Evolutionary conservation across 2,329 filamentous ascomycete genomes (phyloP).

Genomic region (Phialophora chinensis): DNA sequence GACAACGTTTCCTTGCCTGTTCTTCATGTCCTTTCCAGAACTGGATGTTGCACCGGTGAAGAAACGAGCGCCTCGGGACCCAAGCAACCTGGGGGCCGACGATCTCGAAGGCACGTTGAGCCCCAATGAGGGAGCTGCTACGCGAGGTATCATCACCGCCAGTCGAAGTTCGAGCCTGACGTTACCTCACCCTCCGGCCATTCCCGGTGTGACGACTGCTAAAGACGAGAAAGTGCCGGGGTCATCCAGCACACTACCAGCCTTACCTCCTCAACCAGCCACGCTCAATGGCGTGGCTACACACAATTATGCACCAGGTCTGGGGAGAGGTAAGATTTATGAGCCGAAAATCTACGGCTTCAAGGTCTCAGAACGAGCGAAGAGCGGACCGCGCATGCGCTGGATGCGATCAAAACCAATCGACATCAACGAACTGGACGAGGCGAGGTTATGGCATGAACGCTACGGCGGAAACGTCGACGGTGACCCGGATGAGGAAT

Average conservation of each 20-base stretch:
- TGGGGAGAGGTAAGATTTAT: slow-evolving; percentile 84
- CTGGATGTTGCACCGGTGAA: slow-evolving; percentile 80
- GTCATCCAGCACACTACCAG: slow-evolving; percentile 40
- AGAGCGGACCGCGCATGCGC: slow-evolving; percentile 92
- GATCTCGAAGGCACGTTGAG: slow-evolving; percentile 38
- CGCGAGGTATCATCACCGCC: slow-evolving; percentile 33
- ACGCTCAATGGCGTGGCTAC: slow-evolving; percentile 84
- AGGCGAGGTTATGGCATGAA: slow-evolving; percentile 56
- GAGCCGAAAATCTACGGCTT: slow-evolving; percentile 97
- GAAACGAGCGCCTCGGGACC: slow-evolving; percentile 48
- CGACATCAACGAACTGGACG: slow-evolving; percentile 82
- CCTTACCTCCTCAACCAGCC: slow-evolving; percentile 55
- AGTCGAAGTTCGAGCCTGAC: slow-evolving; percentile 39
- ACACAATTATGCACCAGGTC: slow-evolving; percentile 84
- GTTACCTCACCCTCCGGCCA: slow-evolving; percentile 40
- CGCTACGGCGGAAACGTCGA: slow-evolving; percentile 42
- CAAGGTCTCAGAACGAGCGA: slow-evolving; percentile 85
- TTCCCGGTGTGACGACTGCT: slow-evolving; percentile 42
- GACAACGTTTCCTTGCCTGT: slow-evolving; percentile 93
- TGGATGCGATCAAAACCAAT: slow-evolving; percentile 87
- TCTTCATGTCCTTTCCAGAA: slow-evolving; percentile 98
- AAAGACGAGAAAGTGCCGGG: slow-evolving; percentile 42
- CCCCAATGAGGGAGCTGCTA: slow-evolving; percentile 38
- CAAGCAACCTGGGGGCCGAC: slow-evolving; percentile 28
- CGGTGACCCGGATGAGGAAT: slow-evolving; percentile 43